Conservation (phyloP, 2,329 filamentous ascomycete genomes). For the Aschersonia sp. region DNA sequence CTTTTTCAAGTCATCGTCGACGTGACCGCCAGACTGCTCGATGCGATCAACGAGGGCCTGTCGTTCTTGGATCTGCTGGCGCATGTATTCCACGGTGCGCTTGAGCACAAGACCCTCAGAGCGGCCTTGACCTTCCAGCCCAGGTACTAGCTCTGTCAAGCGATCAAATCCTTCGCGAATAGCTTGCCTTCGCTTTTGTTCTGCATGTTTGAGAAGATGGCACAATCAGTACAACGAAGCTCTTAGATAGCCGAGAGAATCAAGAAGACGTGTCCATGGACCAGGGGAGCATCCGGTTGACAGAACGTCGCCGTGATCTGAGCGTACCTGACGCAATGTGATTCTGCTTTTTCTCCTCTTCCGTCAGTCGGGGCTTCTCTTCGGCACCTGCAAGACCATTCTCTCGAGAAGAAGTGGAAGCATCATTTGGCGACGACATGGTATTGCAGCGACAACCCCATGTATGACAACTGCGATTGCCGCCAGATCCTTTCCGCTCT, state of each 20-base stretch:
- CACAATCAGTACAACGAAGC: background rate
- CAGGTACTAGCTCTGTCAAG: conserved; percentile 67
- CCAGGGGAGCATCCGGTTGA: background rate
- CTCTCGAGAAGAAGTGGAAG: conserved; percentile 6
- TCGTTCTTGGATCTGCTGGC: conserved; percentile 43
- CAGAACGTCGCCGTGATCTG: background rate
- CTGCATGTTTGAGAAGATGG: conserved; percentile 8
- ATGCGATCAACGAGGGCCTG: conserved; percentile 42
- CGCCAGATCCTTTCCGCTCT: too few relatives aligned
- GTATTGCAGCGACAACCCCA: background rate
- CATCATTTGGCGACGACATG: conserved; percentile 9
- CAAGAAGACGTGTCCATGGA: background rate
- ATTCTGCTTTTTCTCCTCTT: conserved; percentile 41
- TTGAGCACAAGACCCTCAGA: conserved; percentile 77
- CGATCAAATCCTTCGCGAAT: conserved; percentile 77
- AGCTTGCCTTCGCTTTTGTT: conserved; percentile 36
- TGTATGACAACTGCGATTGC: background rate
- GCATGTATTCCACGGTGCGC: conserved; percentile 52
- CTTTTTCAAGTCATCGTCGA: conserved; percentile 33
- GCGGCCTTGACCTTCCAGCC: conserved; percentile 66
- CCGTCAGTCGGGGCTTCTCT: conserved; percentile 36
- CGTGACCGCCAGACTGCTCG: conserved; percentile 41
- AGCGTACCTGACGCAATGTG: conserved; percentile 36
- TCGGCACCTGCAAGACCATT: conserved; percentile 15
- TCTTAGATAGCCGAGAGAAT: background rate